Percentiles rank a stretch among this genome's conserved stretches.
These are phyloP conservation scores for Onygena corvina DNA, from an alignment of 2,329 filamentous ascomycete species.

Conservation along the genomic window DNA sequence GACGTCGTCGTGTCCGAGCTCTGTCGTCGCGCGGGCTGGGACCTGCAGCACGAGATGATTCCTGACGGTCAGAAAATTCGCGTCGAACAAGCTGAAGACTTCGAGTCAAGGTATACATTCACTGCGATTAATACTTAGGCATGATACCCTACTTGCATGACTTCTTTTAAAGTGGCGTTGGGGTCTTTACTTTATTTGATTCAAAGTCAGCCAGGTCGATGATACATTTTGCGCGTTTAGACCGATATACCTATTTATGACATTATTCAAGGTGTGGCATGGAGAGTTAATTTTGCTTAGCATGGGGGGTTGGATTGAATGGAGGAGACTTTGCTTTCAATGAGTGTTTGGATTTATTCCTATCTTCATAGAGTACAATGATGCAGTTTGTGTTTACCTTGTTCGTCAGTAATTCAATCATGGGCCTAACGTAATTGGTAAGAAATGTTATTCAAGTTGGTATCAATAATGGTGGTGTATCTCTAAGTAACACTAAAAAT, in stretches of 20 bases:
- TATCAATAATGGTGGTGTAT: background rate
- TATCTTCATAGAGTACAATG: background rate
- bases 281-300: background rate
- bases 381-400: background rate
- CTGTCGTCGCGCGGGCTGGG: conserved; percentile 69
- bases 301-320: background rate
- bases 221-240: conserved; percentile 4
- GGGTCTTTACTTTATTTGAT: background rate
- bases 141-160: background rate
- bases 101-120: conserved; percentile 35
- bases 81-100: conserved; percentile 41
- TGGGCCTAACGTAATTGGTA: too few species aligned
- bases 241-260: background rate
- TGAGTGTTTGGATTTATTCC: background rate
- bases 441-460: too few species aligned
- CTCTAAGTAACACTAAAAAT: too few species aligned
- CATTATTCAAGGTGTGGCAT: background rate
- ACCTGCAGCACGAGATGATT: conserved; percentile 70
- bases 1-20: conserved; percentile 83
- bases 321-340: background rate
- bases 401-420: background rate
- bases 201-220: background rate
- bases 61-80: conserved; percentile 52
- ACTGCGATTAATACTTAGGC: conserved; percentile 20
- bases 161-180: background rate